These are phyloP conservation scores for Scedosporium dehoogii DNA, from an alignment of 2,329 filamentous ascomycete species.

Conservation along the genomic window DNA sequence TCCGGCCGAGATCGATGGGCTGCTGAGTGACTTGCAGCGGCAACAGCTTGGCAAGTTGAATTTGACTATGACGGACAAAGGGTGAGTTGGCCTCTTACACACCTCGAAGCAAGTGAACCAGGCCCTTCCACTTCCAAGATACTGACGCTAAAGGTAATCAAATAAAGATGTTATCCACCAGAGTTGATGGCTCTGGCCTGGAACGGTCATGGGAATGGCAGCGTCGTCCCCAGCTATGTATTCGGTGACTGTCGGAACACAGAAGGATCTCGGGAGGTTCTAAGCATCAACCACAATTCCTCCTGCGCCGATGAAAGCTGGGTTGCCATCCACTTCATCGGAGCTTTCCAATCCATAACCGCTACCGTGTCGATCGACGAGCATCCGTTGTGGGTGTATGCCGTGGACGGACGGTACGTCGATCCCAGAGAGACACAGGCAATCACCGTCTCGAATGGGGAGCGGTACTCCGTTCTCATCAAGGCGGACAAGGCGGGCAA, in stretches of 20 bases:
- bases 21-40: conserved; percentile 22
- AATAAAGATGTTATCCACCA: conserved; percentile 1
- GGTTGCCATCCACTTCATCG: conserved; percentile 45
- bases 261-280: conserved; percentile 30
- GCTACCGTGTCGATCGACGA: conserved; percentile 39
- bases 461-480: conserved; percentile 42
- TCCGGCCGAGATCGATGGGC: conserved; percentile 29
- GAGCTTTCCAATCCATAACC: conserved; percentile 35
- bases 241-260: conserved; percentile 38
- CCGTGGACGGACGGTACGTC: conserved; percentile 44
- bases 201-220: conserved; percentile 4
- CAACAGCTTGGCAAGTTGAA: conserved; percentile 15
- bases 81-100: conserved; percentile 16
- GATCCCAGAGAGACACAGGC: conserved; percentile 38
- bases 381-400: conserved; percentile 42
- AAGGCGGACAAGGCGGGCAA: conserved; percentile 34
- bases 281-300: conserved; percentile 23
- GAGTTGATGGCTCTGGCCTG: neutral
- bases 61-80: conserved; percentile 28
- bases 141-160: too few relatives aligned
- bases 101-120: neutral
- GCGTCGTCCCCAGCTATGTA: conserved; percentile 13
- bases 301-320: conserved; percentile 25
- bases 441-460: conserved; percentile 38
- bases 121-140: neutral